Evolutionary conservation across 495 filamentous ascomycete species (phyloP), one percentile per base, ranked within the genome.

Genomic region (Jackrogersella minutella): DNA sequence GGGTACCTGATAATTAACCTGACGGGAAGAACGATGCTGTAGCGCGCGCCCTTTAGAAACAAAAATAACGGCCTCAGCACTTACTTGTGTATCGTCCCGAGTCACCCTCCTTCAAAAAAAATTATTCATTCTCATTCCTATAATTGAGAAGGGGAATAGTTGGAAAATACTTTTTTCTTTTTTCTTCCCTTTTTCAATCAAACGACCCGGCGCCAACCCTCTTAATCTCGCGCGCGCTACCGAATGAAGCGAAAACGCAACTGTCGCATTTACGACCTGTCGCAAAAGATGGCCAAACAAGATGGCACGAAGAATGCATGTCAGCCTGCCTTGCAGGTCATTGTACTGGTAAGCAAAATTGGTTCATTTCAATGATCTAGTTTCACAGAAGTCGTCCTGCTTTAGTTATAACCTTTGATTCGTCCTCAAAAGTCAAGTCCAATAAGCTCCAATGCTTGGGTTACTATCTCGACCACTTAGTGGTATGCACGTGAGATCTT

Each of bases 301-400:
- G 51, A 67, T 21, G 16, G 44, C 17, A 43, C 47, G 17, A 62
- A 62, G 19, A 52, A 64, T 52, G 67, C 73, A 54, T 57, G 64
- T 57, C 50, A 67, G 40, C 83, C 88, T 72, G 85, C 88, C 28
- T 82, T 93, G 77, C 89, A 93, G 72, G 86, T 93, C 52, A 92
- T 93, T 79, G 84, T 93, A 55, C 78, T 93, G 80, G 91, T 93
- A 81, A 85, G 91, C 85, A 39, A 57, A 57, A 17, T 46, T 62
- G 40, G 58, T 68, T 66, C 62, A 55, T 60, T 46, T 40, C 50
- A 33, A 68, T 51, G 10, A 46, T 65, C 26, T 2, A n/a, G 41
- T 57, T 63, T 63, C 53, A 54, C 41, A 30, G 41, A 50, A 58
- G 55, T 47, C 64, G 43, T 49, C 53, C 54, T 34, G 52, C 46